These are phyloP conservation scores for Phaeoacremonium minimum DNA, from an alignment of 2,329 filamentous ascomycete genomes.

Conservation along the genomic window DNA sequence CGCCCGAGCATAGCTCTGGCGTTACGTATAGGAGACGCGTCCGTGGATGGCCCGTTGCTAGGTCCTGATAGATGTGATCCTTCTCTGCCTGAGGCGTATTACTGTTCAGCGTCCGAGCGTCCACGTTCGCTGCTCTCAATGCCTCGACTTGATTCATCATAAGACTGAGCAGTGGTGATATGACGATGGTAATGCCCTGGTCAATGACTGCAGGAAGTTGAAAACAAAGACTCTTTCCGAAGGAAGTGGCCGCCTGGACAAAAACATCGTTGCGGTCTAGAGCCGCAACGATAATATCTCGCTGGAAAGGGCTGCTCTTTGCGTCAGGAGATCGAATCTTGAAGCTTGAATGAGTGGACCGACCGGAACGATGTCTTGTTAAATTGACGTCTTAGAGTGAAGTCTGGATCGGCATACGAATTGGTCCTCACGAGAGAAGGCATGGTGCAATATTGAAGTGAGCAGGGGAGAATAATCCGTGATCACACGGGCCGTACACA, in stretches of 20 bases:
- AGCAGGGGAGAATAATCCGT: no score
- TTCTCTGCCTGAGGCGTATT: constrained; percentile 65
- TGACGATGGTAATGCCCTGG: constrained; percentile 83
- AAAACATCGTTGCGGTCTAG: constrained; percentile 86
- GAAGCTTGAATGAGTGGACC: constrained; percentile 7
- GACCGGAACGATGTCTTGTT: constrained; percentile 71
- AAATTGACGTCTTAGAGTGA: constrained; percentile 70
- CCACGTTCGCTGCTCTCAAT: constrained; percentile 67
- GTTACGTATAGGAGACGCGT: constrained; percentile 89
- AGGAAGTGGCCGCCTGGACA: constrained; percentile 84
- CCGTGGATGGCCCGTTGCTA: constrained; percentile 81
- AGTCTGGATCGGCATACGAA: constrained; percentile 63
- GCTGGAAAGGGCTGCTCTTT: constrained; percentile 65
- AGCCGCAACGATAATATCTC: constrained; percentile 80
- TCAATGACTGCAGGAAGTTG: constrained; percentile 87
- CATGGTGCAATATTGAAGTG: constrained; percentile 29
- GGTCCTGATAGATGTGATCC: constrained; percentile 69
- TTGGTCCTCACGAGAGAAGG: constrained; percentile 36
- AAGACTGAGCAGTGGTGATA: constrained; percentile 82
- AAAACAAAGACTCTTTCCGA: constrained; percentile 91
- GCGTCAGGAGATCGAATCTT: no score
- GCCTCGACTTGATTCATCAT: constrained; percentile 96
- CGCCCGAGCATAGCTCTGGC: constrained; percentile 77
- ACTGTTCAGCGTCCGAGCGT: constrained; percentile 83
- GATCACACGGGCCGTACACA: no score